Evolutionary conservation across 2,329 filamentous ascomycete species (phyloP), one percentile per base, ranked within the genome.

Genomic region (Bipolaris bicolor): DNA sequence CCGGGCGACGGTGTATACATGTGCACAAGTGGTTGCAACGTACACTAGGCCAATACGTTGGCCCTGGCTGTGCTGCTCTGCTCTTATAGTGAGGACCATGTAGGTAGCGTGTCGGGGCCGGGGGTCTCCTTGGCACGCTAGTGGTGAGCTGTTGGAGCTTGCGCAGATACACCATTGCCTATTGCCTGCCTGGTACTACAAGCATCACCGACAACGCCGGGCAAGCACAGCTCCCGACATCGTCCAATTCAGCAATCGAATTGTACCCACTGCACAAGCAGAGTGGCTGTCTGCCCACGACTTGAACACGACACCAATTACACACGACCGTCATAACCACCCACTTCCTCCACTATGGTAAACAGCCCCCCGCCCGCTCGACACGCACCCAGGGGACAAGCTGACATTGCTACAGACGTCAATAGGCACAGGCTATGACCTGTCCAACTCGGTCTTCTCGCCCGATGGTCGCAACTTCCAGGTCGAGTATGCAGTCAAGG

Each of bases 381-480:
- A 46, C 46, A 36, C 58, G 31, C 33, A 53, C 39, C 39, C 33
- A 31, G 24, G n/a, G 34, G 18, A 24, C 39, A 22, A 49, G 62
- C 69, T 72, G 54, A 73, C 59, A 6, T 61, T 54, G 61, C 22
- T 48, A 34, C 53, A 99, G 95, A 99, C 95, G 75, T 99, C 95
- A 76, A 99, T 99, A 90, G 95, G 95, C 77, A 99, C 95, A 74
- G 95, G 95, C 76, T 99, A 99, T 83, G 95, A 99, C 87, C 90
- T 99, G 73, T 92, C 92, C 78, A 99, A 99, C 86, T 98, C 95
- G 75, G 96, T 98, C 83, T 99, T 98, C 85, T 98, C 95, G 47
- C 95, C 95, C 67, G 95, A 99, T 82, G 95, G 95, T 76, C 91
- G 95, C 71, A 99, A 99, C 80, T 99, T 99, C 80, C 95, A 86